phyloP scores from a whole-genome alignment of 768 basidiomycete genomes.

The Boletus pseudopeckii region DNA sequence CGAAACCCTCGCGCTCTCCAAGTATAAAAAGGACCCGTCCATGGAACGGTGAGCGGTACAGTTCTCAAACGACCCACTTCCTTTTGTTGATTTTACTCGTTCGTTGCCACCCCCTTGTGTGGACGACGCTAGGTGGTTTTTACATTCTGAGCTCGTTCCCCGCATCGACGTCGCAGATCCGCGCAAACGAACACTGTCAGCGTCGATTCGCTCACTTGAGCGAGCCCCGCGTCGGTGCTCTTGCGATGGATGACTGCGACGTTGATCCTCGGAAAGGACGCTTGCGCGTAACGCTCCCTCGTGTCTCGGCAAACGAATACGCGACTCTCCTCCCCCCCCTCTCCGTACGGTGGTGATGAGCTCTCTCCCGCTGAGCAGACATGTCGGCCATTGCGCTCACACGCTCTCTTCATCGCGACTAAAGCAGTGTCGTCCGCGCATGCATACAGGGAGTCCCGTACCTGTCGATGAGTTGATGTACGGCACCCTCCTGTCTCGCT shows the following conservation, averaged over 20 bases:
- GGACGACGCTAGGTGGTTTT: slow-evolving; percentile 5
- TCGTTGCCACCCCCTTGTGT: neutral
- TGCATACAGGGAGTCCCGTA: too few species aligned
- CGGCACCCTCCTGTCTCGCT: neutral
- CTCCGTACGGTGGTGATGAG: neutral
- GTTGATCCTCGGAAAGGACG: slow-evolving; percentile 42
- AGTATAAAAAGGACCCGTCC: slow-evolving; percentile 17
- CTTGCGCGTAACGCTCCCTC: slow-evolving; percentile 13
- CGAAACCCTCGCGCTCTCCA: neutral
- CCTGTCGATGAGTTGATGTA: neutral
- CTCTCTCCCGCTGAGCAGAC: neutral
- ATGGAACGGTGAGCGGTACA: slow-evolving; percentile 10
- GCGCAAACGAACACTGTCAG: slow-evolving; percentile 30
- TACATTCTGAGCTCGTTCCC: slow-evolving; percentile 18
- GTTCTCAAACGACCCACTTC: slow-evolving; percentile 2
- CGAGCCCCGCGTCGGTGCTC: slow-evolving; percentile 38
- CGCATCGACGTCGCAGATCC: slow-evolving; percentile 35
- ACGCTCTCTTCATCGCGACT: neutral
- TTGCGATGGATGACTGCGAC: slow-evolving; percentile 81
- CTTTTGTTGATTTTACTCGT: slow-evolving; percentile 1
- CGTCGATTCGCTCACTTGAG: slow-evolving; percentile 26
- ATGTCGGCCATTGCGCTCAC: neutral
- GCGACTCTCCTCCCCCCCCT: neutral
- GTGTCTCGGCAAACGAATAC: slow-evolving; percentile 3
- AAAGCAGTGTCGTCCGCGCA: neutral